These are phyloP conservation scores for Pseudopithomyces chartarum DNA, from an alignment of 2,329 filamentous ascomycete genomes.

Conservation along the genomic window DNA sequence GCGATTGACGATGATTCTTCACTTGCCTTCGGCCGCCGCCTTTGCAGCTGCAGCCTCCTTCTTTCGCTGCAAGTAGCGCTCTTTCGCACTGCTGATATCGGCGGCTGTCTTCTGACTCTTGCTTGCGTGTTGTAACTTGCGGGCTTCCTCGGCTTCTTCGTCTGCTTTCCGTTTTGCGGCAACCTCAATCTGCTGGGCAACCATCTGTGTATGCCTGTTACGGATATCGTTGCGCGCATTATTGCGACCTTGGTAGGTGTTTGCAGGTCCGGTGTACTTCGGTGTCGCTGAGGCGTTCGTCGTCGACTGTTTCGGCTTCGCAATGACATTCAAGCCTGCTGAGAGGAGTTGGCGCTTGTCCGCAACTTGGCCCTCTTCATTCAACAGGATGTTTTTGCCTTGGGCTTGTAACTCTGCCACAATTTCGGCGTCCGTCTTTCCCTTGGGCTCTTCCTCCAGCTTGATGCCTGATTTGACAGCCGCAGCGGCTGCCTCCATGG, in stretches of 20 bases:
- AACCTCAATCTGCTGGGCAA: conserved; percentile 77
- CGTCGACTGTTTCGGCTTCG: conserved; percentile 60
- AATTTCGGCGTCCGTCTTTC: conserved; percentile 66
- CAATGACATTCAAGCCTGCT: conserved; percentile 74
- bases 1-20: not conserved
- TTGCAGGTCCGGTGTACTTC: conserved; percentile 19
- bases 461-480: conserved; percentile 41
- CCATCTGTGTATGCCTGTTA: conserved; percentile 77
- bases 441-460: conserved; percentile 48
- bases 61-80: conserved; percentile 80
- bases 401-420: conserved; percentile 70
- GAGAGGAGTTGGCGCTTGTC: conserved; percentile 81
- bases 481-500: conserved; percentile 66
- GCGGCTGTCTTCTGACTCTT: conserved; percentile 80
- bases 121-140: conserved; percentile 65
- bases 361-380: conserved; percentile 82
- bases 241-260: conserved; percentile 44
- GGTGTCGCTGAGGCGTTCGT: conserved; percentile 25
- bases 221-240: conserved; percentile 67
- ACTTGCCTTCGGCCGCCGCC: conserved; percentile 51
- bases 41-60: conserved; percentile 75
- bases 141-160: conserved; percentile 68
- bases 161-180: conserved; percentile 73
- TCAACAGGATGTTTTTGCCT: conserved; percentile 69
- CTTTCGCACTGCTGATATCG: conserved; percentile 78